phyloP scores from a whole-genome alignment of 805 yeast species.

The Ogataea saltuana region DNA sequence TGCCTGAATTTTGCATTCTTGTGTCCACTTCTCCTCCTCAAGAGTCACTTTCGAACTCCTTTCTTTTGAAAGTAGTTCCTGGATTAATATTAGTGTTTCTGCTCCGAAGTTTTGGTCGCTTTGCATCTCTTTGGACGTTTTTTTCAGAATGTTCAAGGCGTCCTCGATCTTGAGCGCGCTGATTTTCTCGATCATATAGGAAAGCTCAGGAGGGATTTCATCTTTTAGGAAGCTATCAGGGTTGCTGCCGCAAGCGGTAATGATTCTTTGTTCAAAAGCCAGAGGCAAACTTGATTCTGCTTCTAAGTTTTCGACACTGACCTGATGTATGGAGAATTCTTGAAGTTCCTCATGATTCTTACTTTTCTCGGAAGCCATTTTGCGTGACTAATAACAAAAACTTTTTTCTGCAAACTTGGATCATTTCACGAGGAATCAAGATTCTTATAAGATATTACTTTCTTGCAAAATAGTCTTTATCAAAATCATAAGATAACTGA shows the following conservation, averaged over 20 bases:
- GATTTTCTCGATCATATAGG: conserved; percentile 9
- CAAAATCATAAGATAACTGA: too few relatives aligned
- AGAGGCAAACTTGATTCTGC: not conserved
- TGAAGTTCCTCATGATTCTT: not conserved
- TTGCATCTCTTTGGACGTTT: conserved; percentile 28
- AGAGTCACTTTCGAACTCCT: conserved; percentile 17
- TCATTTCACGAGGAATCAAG: too few relatives aligned
- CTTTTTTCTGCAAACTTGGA: too few relatives aligned
- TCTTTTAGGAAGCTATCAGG: not conserved
- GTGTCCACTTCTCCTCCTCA: conserved; percentile 11
- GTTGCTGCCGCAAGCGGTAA: conserved; percentile 8
- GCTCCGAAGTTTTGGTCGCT: conserved; percentile 37
- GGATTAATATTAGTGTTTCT: conserved; percentile 22
- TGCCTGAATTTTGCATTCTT: conserved; percentile 35
- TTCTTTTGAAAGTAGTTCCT: conserved; percentile 12
- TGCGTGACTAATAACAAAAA: too few relatives aligned
- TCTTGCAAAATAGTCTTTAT: too few relatives aligned
- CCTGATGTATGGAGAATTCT: not conserved
- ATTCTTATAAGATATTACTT: too few relatives aligned
- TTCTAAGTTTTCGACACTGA: not conserved
- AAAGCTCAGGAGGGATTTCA: conserved; percentile 7
- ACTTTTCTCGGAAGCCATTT: not conserved
- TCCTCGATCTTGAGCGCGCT: conserved; percentile 19
- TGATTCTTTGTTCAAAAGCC: conserved; percentile 4
- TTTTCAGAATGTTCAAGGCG: conserved; percentile 32